Evolutionary conservation across 2,329 filamentous ascomycete species (phyloP), one percentile per base, ranked within the genome.

Genomic region (Elsinoe batatas): DNA sequence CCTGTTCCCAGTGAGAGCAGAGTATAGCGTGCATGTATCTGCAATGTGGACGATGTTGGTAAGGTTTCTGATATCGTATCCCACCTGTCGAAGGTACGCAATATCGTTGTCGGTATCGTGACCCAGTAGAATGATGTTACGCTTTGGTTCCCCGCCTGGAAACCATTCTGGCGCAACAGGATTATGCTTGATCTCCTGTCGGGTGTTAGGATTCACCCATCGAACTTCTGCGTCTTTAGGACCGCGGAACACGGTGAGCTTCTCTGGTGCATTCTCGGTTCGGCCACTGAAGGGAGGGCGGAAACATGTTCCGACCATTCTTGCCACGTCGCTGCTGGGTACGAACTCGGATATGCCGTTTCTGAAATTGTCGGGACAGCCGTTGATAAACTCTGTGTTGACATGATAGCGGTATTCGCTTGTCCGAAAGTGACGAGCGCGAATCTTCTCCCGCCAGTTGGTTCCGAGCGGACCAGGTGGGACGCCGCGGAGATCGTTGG

Each of bases 71-170:
- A 84, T 66, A 51, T 85, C 76, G 64, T 85, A 84, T 11, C 83
- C 84, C n/a, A 91, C 65, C 2, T 72, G 70, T 2, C 73, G 69
- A 10, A 95, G 77, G 65, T 85, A 89, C 0, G 73, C 71, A 58
- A 95, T 73, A 64, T 97, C 93, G 10, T 76, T 68, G 1, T 69
- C 63, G 8, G 85, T 69, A 58, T 87, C 84, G 64, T 96, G 91
- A 15, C 89, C 93, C 2, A 96, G 81, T 12, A 97, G 74, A 20
- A 95, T 74, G 43, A 95, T 71, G 40, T 81, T 83, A 22, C 84
- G 80, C 43, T 67, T 65, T 33, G 70, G 68, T 2, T 60, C 61
- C 10, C 72, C 59, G n/a, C 32, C 22, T 7, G 51, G 51, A 13
- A 26, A 11, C 32, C 36, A 51, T 15, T 15, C 15, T 13, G n/a